These are phyloP conservation scores for Peterozyma xylosa DNA, from an alignment of 805 yeast species.

Conservation along the genomic window DNA sequence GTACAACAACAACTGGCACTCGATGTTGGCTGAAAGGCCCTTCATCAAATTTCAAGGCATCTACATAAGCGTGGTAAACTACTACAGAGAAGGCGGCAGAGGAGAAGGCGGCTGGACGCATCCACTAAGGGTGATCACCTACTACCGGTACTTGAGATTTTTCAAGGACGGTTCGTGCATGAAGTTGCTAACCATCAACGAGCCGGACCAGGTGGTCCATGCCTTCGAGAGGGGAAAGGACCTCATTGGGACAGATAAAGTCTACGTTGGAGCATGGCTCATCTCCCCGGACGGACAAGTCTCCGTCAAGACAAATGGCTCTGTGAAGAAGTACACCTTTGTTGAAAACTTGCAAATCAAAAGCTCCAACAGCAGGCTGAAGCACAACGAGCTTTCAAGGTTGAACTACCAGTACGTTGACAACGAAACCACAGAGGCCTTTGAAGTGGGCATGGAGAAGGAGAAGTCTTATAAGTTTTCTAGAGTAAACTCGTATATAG, in stretches of 20 bases:
- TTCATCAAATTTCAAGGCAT: conserved; percentile 75
- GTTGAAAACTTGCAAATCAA: conserved; percentile 54
- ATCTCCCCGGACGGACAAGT: conserved; percentile 48
- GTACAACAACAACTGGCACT: conserved; percentile 38
- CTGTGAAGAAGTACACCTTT: conserved; percentile 54
- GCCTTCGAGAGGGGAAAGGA: conserved; percentile 29
- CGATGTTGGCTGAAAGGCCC: conserved; percentile 60
- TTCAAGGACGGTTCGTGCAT: conserved; percentile 71
- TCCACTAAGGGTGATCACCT: conserved; percentile 80
- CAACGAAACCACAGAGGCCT: conserved; percentile 45
- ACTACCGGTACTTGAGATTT: conserved; percentile 79
- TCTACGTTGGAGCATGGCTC: conserved; percentile 50
- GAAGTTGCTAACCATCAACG: conserved; percentile 61
- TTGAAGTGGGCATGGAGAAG: conserved; percentile 50
- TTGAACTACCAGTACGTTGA: conserved; percentile 48
- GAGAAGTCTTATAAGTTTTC: conserved; percentile 79
- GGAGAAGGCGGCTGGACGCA: conserved; percentile 59
- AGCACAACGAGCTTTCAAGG: conserved; percentile 74
- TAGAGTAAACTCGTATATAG: conserved; percentile 39
- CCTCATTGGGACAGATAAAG: conserved; percentile 24
- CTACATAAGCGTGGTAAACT: conserved; percentile 79
- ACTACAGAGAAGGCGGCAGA: conserved; percentile 76
- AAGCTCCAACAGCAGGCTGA: conserved; percentile 47
- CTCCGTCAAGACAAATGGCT: conserved; percentile 44
- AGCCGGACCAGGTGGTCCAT: conserved; percentile 64